Evolutionary conservation across 306 rosid genomes (phyloP).

Genomic region (Corylus americana): DNA sequence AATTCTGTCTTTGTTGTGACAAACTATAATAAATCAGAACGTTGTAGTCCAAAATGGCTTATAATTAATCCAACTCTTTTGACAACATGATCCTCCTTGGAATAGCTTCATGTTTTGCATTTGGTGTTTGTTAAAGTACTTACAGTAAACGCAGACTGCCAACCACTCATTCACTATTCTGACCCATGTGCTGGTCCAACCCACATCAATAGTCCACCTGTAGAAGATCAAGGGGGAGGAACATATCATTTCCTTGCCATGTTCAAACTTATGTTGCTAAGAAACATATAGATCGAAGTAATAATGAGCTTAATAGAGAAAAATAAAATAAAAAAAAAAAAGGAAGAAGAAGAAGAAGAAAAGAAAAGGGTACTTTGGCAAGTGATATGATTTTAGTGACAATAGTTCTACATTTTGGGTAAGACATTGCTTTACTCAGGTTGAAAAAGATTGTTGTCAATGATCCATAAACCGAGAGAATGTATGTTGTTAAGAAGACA

Average conservation of each 20-base stretch:
- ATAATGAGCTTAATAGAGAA: background rate
- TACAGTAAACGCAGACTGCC: constrained; percentile 89
- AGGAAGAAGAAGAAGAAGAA: background rate
- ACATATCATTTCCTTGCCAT: constrained; percentile 12
- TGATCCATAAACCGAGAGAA: background rate
- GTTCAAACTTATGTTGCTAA: background rate
- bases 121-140: constrained; percentile 29
- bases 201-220: constrained; percentile 97
- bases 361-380: background rate
- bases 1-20: background rate
- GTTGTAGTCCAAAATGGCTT: background rate
- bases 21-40: background rate
- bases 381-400: background rate
- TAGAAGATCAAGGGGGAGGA: constrained; percentile 11
- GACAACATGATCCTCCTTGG: background rate
- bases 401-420: background rate
- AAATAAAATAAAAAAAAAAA: background rate
- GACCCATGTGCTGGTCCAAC: constrained; percentile 99
- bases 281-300: background rate
- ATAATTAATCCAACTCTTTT: background rate
- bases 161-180: constrained; percentile 94
- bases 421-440: background rate
- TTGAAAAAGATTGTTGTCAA: background rate
- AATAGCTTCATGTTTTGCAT: background rate
- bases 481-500: background rate